Base-by-base conservation (phyloP, 345 rosid genomes). In the Bruguiera gymnorhiza region DNA sequence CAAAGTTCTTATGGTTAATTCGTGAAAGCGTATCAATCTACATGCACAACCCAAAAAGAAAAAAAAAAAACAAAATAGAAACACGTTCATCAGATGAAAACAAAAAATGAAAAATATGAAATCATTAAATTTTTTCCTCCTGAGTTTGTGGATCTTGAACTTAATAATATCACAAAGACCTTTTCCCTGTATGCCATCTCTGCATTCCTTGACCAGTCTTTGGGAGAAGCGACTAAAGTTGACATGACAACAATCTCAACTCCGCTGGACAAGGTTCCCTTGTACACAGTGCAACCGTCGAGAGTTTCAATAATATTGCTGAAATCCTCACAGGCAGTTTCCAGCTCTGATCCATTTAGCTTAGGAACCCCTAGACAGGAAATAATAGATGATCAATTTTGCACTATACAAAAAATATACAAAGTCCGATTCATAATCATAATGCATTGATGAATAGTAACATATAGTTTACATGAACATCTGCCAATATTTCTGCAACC, bases 311-410 rank as follows among this genome's bases (percentile, higher is more conserved):
- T 85, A 58, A 96, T 96, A 69, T 96, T 96, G 83, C 99, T 92
- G 76, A 96, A 96, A 82, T 96, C 99, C 82, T 96, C 99, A 56
- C 99, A 96, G 31, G 99, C 99, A 80, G 91, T 87, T 78, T 96
- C 96, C 75, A 96, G 78, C 71, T 96, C 98, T 3, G 86, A 39
- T 62, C 89, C 84, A 76, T 90, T 92, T 74, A 96, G 76, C 85
- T 92, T 96, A 15, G 99, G 99, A 59, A 96, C 98, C 51, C 99
- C 99, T 92, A 82, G 68, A 71, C 75, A 62, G 7, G 66, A 68
- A 36, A 29, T 0, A 24, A 51, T 34, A 34, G 6, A 57, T 7
- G 26, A 52, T 32, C 30, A 53, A 46, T 37, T 53, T 60, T 23
- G 8, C 32, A 46, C 26, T 2, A 19, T 27, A 30, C 2, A 8